A percentile compares a stretch with the other conserved stretches of the same genome.
phyloP scores from a whole-genome alignment of 2,329 filamentous ascomycete species.

The Aurifilum marmelostoma region DNA sequence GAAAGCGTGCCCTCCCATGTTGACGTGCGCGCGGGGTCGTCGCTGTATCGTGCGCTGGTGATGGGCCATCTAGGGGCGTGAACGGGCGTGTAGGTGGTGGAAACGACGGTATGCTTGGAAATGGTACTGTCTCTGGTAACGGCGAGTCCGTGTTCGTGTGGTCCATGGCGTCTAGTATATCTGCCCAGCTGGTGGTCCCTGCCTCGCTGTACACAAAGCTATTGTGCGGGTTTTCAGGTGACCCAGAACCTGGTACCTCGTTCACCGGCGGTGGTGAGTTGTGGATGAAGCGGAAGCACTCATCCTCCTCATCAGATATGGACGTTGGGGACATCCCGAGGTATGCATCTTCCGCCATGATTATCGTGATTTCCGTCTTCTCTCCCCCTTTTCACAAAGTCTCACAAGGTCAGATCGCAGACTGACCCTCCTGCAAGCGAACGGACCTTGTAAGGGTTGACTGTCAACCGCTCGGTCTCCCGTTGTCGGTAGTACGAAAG shows the following conservation, averaged over 20 bases:
- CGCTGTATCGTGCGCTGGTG: neutral
- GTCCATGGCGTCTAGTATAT: neutral
- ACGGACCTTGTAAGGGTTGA: neutral
- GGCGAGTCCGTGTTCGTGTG: neutral
- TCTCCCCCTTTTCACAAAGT: neutral
- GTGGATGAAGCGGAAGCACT: neutral
- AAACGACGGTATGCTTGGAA: neutral
- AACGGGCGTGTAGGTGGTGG: neutral
- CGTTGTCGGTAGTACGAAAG: neutral
- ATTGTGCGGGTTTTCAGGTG: neutral
- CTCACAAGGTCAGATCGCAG: neutral
- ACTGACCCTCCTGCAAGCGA: neutral
- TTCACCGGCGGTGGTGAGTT: neutral
- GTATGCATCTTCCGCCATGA: neutral
- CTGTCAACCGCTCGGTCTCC: neutral
- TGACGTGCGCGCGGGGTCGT: neutral
- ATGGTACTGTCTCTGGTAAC: neutral
- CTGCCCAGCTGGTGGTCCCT: neutral
- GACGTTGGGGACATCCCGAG: neutral
- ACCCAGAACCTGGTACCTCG: neutral
- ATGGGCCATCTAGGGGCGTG: neutral
- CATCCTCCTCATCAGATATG: slow-evolving; percentile 1
- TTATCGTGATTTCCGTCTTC: neutral
- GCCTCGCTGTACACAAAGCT: neutral
- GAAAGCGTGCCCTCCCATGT: slow-evolving; percentile 1